A percentile compares a stretch with the other conserved stretches of the same genome.
These are phyloP conservation scores for Dorcoceras hygrometricum DNA, from an alignment of 257 asterid genomes.

Conservation along the genomic window DNA sequence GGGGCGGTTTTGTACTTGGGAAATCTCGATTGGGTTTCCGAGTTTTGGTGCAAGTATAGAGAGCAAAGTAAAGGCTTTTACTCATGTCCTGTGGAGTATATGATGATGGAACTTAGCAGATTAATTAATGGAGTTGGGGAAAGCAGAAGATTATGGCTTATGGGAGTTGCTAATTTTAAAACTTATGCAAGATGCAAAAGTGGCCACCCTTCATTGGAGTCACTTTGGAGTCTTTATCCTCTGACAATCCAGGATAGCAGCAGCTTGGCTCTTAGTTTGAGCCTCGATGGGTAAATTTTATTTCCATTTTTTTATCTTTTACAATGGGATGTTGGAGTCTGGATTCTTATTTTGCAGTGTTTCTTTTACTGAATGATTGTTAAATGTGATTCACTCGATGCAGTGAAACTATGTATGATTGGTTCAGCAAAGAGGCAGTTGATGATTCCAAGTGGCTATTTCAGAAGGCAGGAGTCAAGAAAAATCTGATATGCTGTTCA, in stretches of 20 bases:
- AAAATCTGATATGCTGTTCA: slow-evolving; percentile 65
- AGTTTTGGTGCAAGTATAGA: not conserved
- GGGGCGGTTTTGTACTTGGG: not conserved
- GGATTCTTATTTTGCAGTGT: not conserved
- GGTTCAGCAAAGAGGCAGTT: slow-evolving; percentile 40
- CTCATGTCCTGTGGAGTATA: not conserved
- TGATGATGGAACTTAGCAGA: not conserved
- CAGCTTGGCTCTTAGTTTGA: not conserved
- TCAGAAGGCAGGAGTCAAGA: slow-evolving; percentile 44
- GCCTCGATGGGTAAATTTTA: not conserved
- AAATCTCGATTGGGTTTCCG: not conserved
- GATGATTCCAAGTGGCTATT: slow-evolving; percentile 45
- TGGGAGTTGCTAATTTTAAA: not conserved
- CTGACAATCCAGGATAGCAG: not conserved
- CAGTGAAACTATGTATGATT: slow-evolving; percentile 48
- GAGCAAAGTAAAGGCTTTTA: not conserved
- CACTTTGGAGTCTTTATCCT: not conserved
- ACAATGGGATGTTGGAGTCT: not conserved
- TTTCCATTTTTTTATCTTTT: too few species aligned
- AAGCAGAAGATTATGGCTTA: not conserved
- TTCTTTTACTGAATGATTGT: not conserved
- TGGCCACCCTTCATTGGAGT: not conserved
- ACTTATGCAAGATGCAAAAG: not conserved
- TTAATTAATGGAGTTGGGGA: not conserved
- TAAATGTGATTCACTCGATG: not conserved